A percentile compares a stretch with the other conserved stretches of the same genome.
These are phyloP conservation scores for Fusarium nurragi DNA, from an alignment of 2,329 filamentous ascomycete species.

Conservation along the genomic window DNA sequence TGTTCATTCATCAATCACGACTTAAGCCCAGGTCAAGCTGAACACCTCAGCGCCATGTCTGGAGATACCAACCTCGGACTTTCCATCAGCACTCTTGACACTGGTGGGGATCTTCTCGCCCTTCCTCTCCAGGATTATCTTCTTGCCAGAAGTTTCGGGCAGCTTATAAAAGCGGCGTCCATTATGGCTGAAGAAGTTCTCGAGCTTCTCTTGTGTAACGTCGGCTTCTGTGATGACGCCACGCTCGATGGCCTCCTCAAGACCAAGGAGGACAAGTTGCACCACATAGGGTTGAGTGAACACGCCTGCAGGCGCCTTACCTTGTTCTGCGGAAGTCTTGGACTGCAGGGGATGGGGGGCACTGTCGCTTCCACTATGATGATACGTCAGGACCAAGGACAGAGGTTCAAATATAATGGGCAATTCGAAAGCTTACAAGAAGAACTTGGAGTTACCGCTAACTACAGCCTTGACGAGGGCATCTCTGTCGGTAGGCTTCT, in stretches of 20 bases:
- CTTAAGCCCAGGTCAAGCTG: conserved; percentile 51
- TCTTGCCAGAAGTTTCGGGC: conserved; percentile 42
- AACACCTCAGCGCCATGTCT: conserved; percentile 54
- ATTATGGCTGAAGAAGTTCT: conserved; percentile 62
- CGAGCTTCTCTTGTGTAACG: conserved; percentile 64
- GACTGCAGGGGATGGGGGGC: conserved; percentile 70
- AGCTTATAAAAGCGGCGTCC: conserved; percentile 65
- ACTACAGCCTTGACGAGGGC: conserved; percentile 74
- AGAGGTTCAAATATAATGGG: neutral
- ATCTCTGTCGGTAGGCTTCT: conserved; percentile 75
- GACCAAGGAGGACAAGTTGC: conserved; percentile 68
- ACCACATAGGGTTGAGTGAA: conserved; percentile 80
- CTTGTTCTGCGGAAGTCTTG: conserved; percentile 60
- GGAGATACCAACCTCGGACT: conserved; percentile 56
- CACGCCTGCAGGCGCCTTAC: conserved; percentile 74
- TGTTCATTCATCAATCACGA: neutral
- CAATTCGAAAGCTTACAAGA: conserved; percentile 64
- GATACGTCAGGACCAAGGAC: neutral
- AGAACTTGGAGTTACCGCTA: conserved; percentile 72
- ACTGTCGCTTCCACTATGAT: conserved; percentile 63
- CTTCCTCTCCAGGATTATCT: conserved; percentile 54
- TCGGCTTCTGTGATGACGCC: conserved; percentile 61
- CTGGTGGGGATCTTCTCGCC: conserved; percentile 54
- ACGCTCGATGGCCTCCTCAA: conserved; percentile 69
- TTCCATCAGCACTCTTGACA: conserved; percentile 51